These are phyloP conservation scores for Malus hybrid DNA, from an alignment of 331 rosid species.

Conservation along the genomic window DNA sequence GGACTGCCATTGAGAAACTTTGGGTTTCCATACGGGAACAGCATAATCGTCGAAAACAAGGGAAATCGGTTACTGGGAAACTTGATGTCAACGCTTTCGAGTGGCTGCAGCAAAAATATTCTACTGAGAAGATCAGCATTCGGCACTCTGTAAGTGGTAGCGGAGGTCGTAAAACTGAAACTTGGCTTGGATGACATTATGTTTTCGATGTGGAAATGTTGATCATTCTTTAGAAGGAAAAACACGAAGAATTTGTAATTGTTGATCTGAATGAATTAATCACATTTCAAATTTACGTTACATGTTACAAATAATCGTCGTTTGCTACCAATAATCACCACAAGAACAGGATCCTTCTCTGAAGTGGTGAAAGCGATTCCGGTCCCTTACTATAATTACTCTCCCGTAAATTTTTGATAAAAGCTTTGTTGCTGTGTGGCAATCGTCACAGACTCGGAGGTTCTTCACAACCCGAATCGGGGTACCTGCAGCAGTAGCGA, in stretches of 20 bases:
- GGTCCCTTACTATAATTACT: constrained; percentile 52
- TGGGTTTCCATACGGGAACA: constrained; percentile 94
- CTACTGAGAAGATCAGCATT: constrained; percentile 87
- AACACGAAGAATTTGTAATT: background rate
- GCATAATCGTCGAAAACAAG: constrained; percentile 69
- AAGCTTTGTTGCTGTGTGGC: constrained; percentile 55
- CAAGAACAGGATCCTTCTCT: constrained; percentile 60
- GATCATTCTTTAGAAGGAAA: background rate
- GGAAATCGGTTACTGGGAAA: constrained; percentile 78
- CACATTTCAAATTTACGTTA: background rate
- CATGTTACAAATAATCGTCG: background rate
- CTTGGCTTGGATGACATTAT: constrained; percentile 79
- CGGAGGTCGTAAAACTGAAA: constrained; percentile 79
- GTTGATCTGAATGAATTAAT: background rate
- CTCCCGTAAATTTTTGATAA: constrained; percentile 56
- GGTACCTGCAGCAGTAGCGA: constrained; percentile 39
- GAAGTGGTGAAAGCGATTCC: constrained; percentile 59
- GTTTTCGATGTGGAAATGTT: background rate
- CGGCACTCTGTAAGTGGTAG: constrained; percentile 79
- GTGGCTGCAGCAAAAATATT: constrained; percentile 84
- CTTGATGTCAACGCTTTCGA: constrained; percentile 87
- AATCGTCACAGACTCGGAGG: constrained; percentile 59
- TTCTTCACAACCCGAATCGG: constrained; percentile 56
- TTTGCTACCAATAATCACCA: constrained; percentile 42
- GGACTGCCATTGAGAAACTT: constrained; percentile 69